Evolutionary conservation across 2,329 filamentous ascomycete species (phyloP).

Genomic region (Macrophomina pseudophaseolina): DNA sequence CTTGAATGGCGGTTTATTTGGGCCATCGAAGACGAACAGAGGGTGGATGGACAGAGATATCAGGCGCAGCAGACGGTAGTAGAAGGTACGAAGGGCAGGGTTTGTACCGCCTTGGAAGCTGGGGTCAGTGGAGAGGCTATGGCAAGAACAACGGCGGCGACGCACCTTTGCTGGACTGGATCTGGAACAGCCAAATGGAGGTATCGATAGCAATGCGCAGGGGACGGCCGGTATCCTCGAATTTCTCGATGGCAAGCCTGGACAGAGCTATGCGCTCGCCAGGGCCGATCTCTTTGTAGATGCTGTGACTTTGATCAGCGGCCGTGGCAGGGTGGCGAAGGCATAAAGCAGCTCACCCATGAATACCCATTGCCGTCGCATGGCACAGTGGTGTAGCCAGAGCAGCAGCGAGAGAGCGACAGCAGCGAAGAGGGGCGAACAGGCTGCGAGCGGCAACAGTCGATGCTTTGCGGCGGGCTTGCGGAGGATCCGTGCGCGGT

Average conservation of each 20-base stretch:
- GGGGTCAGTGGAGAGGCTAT: neutral
- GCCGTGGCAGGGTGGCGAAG: neutral
- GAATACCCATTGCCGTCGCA: constrained; percentile 44
- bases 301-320: constrained; percentile 57
- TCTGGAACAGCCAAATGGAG: constrained; percentile 97
- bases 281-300: constrained; percentile 86
- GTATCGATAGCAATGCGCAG: constrained; percentile 90
- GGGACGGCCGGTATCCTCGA: constrained; percentile 72
- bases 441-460: neutral
- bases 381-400: neutral
- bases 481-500: constrained; percentile 6
- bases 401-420: neutral
- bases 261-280: constrained; percentile 80
- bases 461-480: neutral
- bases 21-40: constrained; percentile 89
- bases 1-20: constrained; percentile 84
- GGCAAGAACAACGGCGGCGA: neutral
- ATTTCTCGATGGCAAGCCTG: constrained; percentile 78
- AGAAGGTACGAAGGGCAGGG: constrained; percentile 87
- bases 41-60: constrained; percentile 80
- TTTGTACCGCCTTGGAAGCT: constrained; percentile 72
- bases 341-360: constrained; percentile 37
- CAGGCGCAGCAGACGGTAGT: constrained; percentile 84
- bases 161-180: constrained; percentile 76
- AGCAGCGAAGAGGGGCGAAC: neutral